Percentiles rank a stretch among this genome's conserved stretches.
phyloP scores from a whole-genome alignment of 768 basidiomycete genomes.

The Lactifluus echinatus region DNA sequence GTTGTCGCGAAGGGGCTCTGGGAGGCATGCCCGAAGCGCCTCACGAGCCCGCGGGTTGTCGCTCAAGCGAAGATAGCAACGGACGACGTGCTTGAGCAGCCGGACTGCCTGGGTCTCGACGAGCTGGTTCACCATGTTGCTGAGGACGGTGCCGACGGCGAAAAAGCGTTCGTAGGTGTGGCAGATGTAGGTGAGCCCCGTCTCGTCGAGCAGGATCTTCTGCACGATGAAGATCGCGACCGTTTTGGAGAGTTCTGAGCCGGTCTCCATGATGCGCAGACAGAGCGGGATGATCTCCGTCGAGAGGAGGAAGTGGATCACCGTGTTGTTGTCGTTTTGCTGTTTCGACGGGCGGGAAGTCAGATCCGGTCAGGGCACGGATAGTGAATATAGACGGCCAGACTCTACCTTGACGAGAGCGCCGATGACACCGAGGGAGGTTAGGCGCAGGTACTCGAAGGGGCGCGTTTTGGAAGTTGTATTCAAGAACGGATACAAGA shows the following conservation, averaged over 20 bases:
- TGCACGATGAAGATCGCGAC: constrained; percentile 99
- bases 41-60: constrained; percentile 96
- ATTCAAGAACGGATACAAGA: constrained; percentile 95
- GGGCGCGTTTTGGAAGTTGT: constrained; percentile 99
- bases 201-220: constrained; percentile 94
- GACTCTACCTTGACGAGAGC: constrained; percentile 83
- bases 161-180: constrained; percentile 99
- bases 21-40: constrained; percentile 89
- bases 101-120: constrained; percentile 97
- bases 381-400: neutral
- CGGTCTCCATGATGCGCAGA: constrained; percentile 99
- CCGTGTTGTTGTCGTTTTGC: constrained; percentile 99
- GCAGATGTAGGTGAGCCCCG: constrained; percentile 96
- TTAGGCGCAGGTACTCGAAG: constrained; percentile 98
- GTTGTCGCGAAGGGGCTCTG: constrained; percentile 88
- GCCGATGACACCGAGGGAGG: constrained; percentile 97
- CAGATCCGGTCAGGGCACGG: neutral
- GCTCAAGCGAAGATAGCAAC: constrained; percentile 91
- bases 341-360: constrained; percentile 26
- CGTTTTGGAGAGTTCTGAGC: constrained; percentile 96
- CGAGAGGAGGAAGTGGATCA: constrained; percentile 97
- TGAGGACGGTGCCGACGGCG: constrained; percentile 95
- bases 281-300: constrained; percentile 99
- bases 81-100: constrained; percentile 93
- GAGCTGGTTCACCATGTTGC: constrained; percentile 97